Conservation (phyloP, 2,329 filamentous ascomycete genomes). For the Aspergillus puulaauensis region DNA sequence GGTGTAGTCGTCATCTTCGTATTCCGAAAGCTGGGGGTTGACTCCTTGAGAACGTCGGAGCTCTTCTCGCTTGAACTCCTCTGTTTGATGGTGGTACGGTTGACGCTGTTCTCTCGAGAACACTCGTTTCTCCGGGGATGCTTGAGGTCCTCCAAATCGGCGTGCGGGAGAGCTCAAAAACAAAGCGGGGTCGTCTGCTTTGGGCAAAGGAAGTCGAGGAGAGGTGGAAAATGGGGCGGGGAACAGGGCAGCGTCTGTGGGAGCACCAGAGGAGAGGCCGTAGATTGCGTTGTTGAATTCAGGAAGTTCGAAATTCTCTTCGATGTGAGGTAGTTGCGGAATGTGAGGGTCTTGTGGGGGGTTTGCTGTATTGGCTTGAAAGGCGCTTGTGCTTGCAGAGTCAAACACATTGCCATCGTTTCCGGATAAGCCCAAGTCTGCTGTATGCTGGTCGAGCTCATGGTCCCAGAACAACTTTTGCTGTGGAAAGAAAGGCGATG, state of each 20-base stretch:
- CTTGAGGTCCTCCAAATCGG: constrained; percentile 43
- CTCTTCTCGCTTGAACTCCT: constrained; percentile 48
- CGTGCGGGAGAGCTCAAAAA: constrained; percentile 51
- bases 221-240: constrained; percentile 48
- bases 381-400: constrained; percentile 15
- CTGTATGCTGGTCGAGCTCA: constrained; percentile 29
- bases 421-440: constrained; percentile 17
- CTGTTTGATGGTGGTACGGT: constrained; percentile 50
- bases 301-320: constrained; percentile 33
- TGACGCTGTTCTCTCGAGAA: constrained; percentile 35
- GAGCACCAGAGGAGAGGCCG: constrained; percentile 27
- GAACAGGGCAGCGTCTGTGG: constrained; percentile 39
- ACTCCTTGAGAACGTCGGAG: constrained; percentile 35
- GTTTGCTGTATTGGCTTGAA: constrained; percentile 18
- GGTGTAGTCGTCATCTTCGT: constrained; percentile 37
- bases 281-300: constrained; percentile 30
- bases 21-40: constrained; percentile 26
- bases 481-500: constrained; percentile 59
- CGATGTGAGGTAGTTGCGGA: constrained; percentile 37
- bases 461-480: constrained; percentile 52
- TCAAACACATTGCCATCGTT: constrained; percentile 24
- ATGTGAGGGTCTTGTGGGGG: constrained; percentile 25
- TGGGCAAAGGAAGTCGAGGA: constrained; percentile 39
- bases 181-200: constrained; percentile 47
- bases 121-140: constrained; percentile 28